phyloP scores from a whole-genome alignment of 805 yeast genomes.

The Wickerhamiella alocasiicola region DNA sequence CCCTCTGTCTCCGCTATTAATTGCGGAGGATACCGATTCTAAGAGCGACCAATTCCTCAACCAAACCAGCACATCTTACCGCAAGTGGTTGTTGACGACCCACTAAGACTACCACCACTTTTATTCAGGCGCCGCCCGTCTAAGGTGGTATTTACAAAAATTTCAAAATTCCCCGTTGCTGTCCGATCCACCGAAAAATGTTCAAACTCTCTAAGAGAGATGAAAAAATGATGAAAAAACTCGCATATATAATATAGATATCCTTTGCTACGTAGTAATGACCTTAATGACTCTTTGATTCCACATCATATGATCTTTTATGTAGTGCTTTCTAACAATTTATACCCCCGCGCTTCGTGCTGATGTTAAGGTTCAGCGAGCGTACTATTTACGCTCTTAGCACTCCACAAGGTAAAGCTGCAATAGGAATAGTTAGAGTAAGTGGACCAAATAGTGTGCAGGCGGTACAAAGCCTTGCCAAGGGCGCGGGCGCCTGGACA shows the following conservation, averaged over 20 bases:
- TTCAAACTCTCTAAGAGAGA: not conserved
- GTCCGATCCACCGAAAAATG: not conserved
- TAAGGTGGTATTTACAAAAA: not conserved
- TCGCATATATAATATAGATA: slow-evolving; percentile 1
- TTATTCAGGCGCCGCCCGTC: too few relatives aligned
- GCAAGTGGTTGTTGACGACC: slow-evolving; percentile 9
- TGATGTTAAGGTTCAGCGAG: slow-evolving; percentile 1
- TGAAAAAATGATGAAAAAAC: not conserved
- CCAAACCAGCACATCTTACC: slow-evolving; percentile 10
- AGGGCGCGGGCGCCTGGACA: slow-evolving; percentile 26
- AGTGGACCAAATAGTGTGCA: slow-evolving; percentile 47
- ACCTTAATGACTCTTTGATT: not conserved
- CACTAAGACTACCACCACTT: slow-evolving; percentile 1
- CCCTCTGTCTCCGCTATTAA: slow-evolving; percentile 20
- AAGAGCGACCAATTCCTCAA: slow-evolving; percentile 6
- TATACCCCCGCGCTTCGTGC: not conserved
- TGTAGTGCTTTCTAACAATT: not conserved
- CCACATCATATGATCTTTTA: not conserved
- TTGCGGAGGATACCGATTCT: slow-evolving; percentile 11
- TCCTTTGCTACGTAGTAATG: slow-evolving; percentile 7
- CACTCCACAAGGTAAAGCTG: slow-evolving; percentile 69
- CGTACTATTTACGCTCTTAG: slow-evolving; percentile 88
- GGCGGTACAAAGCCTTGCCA: slow-evolving; percentile 15
- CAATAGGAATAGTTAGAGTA: slow-evolving; percentile 73
- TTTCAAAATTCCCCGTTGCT: not conserved